Base-by-base conservation (phyloP, 2,329 filamentous ascomycete genomes). In the Fusarium mangiferae region DNA sequence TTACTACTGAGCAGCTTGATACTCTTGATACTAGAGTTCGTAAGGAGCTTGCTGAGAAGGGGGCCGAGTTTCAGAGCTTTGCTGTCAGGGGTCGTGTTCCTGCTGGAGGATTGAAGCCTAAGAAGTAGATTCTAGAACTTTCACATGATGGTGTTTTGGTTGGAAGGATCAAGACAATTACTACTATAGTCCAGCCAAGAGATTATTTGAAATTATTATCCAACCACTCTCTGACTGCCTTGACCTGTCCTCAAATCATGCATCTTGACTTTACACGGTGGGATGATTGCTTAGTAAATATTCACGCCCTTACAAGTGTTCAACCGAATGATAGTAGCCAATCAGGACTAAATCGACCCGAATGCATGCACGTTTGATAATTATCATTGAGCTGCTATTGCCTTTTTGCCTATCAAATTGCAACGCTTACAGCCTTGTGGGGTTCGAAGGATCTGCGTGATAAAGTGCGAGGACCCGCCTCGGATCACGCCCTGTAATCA, bases 1-100 rank as follows among this genome's bases (percentile, higher is more conserved):
- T 61, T 9, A 61, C 45, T 13, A 33, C 28, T 26, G 58, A 61
- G n/a, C 58, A 61, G 36, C 58, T 61, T 20, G 58, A 61, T 33
- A 61, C 58, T 14, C 36, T 61, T 42, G 36, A 52, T 15, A 42
- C 46, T 8, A 38, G 58, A 22, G 36, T 54, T 33, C 45, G 58
- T 1, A 52, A 61, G 45, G 58, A 61, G 13, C 58, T 61, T n/a
- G 30, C 58, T 22, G 45, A 61, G 45, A 54, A 61, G 58, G 58
- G 58, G 11, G 58, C 46, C 12, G 45, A 52, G n/a, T 61, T 61
- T 17, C 58, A 61, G 38, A 61, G 58, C 18, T 61, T 61, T 18
- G 45, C 58, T 24, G 45, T 61, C 17, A 30, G 58, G 30, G 58
- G 58, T 17, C 58, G 58, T 22, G 58, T 61, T n/a, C 58, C 58